phyloP scores from a whole-genome alignment of 1,139 yeast species.

The Tardiomyces depauwii region DNA sequence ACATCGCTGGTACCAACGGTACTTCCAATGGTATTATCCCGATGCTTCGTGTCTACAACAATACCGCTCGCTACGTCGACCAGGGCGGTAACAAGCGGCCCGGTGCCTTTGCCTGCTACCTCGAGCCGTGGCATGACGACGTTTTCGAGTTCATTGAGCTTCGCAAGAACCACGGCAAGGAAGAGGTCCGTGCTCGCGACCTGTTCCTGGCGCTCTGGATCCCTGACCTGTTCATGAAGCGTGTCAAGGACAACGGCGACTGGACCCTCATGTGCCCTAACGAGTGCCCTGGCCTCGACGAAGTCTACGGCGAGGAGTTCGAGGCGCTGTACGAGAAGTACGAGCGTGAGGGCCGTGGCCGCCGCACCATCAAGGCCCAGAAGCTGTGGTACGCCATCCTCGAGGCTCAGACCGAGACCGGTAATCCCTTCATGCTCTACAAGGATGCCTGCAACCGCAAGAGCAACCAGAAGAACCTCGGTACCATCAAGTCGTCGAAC shows the following conservation, averaged over 20 bases:
- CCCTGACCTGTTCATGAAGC: conserved; percentile 81
- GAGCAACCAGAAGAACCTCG: conserved; percentile 78
- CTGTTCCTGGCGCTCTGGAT: conserved; percentile 88
- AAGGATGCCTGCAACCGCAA: conserved; percentile 80
- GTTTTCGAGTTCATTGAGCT: conserved; percentile 73
- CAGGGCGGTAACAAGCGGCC: conserved; percentile 95
- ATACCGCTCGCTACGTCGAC: conserved; percentile 86
- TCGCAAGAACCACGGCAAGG: conserved; percentile 85
- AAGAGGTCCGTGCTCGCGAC: conserved; percentile 83
- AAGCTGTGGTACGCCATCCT: conserved; percentile 79
- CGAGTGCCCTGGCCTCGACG: conserved; percentile 76
- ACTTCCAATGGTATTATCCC: conserved; percentile 83
- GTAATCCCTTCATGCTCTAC: conserved; percentile 85
- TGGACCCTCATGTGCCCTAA: conserved; percentile 87
- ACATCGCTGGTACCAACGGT: conserved; percentile 84
- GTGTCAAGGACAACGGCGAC: conserved; percentile 65
- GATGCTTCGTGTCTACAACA: conserved; percentile 82
- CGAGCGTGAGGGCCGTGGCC: conserved; percentile 62
- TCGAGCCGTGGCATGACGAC: conserved; percentile 91
- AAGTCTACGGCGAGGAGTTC: conserved; percentile 74
- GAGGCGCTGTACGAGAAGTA: conserved; percentile 58
- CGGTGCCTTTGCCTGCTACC: conserved; percentile 81
- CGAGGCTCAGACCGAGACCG: conserved; percentile 88
- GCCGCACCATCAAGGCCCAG: conserved; percentile 68
- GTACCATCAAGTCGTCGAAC: conserved; percentile 78